These are phyloP conservation scores for Akanthomyces lecanii DNA, from an alignment of 2,329 filamentous ascomycete species.

Conservation along the genomic window DNA sequence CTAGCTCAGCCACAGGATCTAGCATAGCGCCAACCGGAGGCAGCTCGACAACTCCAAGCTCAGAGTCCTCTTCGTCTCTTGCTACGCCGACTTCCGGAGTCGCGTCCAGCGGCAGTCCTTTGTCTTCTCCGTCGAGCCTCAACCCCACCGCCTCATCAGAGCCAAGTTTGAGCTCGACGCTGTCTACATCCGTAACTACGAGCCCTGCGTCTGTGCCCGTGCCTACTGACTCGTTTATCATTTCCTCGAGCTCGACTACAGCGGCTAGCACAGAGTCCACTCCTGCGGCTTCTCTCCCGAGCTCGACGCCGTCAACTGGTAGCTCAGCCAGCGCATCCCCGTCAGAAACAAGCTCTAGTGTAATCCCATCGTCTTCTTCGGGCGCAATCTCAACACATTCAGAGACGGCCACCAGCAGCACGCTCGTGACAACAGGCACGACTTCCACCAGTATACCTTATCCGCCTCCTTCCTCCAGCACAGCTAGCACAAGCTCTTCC, in stretches of 20 bases:
- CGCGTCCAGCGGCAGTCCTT: not conserved
- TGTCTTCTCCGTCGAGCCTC: not conserved
- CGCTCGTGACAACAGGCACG: not conserved
- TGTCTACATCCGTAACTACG: not conserved
- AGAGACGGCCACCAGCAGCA: not conserved
- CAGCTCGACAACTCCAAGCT: not conserved
- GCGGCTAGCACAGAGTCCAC: not conserved
- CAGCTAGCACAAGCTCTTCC: not conserved
- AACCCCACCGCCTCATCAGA: not conserved
- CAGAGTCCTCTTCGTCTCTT: not conserved
- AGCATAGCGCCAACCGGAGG: not conserved
- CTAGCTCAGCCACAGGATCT: not conserved
- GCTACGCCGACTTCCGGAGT: not conserved
- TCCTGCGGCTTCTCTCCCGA: not conserved
- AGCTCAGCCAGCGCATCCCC: not conserved
- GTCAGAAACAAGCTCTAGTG: not conserved
- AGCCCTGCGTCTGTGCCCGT: not conserved
- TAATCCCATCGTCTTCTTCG: not conserved
- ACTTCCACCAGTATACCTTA: not conserved
- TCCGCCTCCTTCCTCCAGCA: not conserved
- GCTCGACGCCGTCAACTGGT: not conserved
- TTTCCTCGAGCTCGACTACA: not conserved
- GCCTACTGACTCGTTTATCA: not conserved
- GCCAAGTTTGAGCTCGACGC: not conserved
- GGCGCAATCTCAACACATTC: not conserved